phyloP scores from a whole-genome alignment of 192 early-diverging fungal genomes.

The Coemansia sp. region DNA sequence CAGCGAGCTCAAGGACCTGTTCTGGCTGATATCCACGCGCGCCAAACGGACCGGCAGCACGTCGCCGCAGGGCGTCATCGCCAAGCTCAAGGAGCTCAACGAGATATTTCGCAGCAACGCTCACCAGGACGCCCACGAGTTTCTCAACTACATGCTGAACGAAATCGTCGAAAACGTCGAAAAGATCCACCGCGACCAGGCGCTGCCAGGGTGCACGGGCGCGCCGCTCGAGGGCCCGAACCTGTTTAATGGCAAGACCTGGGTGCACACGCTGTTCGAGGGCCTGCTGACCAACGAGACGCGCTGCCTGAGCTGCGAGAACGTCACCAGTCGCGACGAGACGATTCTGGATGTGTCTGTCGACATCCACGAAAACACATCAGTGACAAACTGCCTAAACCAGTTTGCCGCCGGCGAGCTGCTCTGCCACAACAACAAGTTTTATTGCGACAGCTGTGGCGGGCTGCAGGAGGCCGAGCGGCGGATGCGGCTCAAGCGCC shows the following conservation, averaged over 20 bases:
- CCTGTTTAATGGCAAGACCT: conserved; percentile 53
- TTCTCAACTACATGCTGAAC: conserved; percentile 92
- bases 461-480: conserved; percentile 97
- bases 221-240: conserved; percentile 23
- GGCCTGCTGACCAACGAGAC: conserved; percentile 95
- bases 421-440: conserved; percentile 95
- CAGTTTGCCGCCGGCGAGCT: conserved; percentile 96
- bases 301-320: conserved; percentile 95
- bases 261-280: conserved; percentile 96
- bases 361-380: conserved; percentile 94
- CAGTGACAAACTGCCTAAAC: conserved; percentile 88
- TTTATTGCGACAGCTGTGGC: conserved; percentile 92
- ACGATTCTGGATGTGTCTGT: conserved; percentile 93
- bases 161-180: conserved; percentile 83
- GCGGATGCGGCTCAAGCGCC: conserved; percentile 90
- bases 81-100: conserved; percentile 89
- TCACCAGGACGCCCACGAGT: conserved; percentile 99
- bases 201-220: conserved; percentile 9
- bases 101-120: conserved; percentile 88
- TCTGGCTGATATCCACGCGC: conserved; percentile 74
- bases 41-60: conserved; percentile 80
- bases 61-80: conserved; percentile 79
- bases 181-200: conserved; percentile 58
- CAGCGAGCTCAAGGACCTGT: conserved; percentile 78
- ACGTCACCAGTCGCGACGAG: conserved; percentile 88